These are phyloP conservation scores for Fraxinus sp. DNA, from an alignment of 305 asterid species.

Conservation along the genomic window DNA sequence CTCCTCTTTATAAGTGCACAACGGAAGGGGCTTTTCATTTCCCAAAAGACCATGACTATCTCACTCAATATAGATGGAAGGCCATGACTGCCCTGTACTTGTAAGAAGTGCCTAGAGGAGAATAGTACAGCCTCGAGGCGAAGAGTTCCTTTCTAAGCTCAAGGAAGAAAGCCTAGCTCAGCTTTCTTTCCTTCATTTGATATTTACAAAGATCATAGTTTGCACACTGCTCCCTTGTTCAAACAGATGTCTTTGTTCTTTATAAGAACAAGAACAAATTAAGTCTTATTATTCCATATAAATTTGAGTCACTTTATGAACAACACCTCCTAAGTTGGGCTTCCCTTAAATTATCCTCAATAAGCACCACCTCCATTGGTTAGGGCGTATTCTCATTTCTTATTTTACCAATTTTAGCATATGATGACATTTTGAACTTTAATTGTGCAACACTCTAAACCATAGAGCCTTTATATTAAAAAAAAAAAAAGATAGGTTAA, in stretches of 20 bases:
- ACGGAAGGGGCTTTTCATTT: no score
- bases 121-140: no score
- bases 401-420: neutral
- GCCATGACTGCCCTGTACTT: no score
- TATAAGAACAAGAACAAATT: neutral
- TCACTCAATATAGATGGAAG: no score
- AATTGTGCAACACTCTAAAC: neutral
- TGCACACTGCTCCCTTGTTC: conserved; percentile 16
- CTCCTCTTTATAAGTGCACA: no score
- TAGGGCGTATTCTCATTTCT: neutral
- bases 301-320: neutral
- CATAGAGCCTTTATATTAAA: neutral
- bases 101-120: no score
- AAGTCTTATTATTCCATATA: neutral
- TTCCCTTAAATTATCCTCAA: no score
- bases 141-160: no score
- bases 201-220: conserved; percentile 5
- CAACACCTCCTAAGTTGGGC: no score
- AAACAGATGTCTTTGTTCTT: conserved; percentile 10
- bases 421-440: neutral
- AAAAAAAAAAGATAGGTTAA: neutral
- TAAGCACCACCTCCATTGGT: no score
- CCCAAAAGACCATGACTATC: no score
- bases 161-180: no score
- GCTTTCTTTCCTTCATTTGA: neutral